Conservation (phyloP, 768 basidiomycete species). For the Podaxis pistillaris region DNA sequence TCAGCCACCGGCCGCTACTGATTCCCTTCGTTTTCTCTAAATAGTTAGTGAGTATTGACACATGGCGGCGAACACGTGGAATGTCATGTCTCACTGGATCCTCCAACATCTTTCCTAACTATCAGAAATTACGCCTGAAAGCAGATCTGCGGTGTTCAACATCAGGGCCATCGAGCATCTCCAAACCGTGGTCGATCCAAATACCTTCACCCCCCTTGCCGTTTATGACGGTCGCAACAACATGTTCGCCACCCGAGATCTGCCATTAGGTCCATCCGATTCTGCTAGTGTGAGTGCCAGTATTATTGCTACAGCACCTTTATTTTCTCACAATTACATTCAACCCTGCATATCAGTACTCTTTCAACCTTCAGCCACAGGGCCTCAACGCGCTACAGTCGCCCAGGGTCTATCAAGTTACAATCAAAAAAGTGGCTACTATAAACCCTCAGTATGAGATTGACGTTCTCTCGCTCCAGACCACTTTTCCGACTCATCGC, state of each 20-base stretch:
- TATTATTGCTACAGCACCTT: neutral
- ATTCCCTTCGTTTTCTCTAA: slow-evolving; percentile 13
- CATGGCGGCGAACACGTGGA: neutral
- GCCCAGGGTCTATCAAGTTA: slow-evolving; percentile 68
- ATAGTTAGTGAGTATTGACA: slow-evolving; percentile 43
- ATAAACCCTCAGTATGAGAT: slow-evolving; percentile 30
- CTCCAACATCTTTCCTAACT: slow-evolving; percentile 34
- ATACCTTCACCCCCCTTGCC: slow-evolving; percentile 70
- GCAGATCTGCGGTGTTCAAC: slow-evolving; percentile 39
- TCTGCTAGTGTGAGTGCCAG: slow-evolving; percentile 47
- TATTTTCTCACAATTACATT: neutral
- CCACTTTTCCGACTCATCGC: neutral
- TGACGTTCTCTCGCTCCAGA: neutral
- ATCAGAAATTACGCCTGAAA: slow-evolving; percentile 65
- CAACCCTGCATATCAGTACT: slow-evolving; percentile 14
- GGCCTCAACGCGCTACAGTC: slow-evolving; percentile 37
- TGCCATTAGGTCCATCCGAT: slow-evolving; percentile 55
- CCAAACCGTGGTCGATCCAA: slow-evolving; percentile 54
- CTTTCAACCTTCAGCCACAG: slow-evolving; percentile 58
- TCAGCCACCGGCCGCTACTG: slow-evolving; percentile 1
- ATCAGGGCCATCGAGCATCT: slow-evolving; percentile 66
- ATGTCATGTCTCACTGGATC: neutral
- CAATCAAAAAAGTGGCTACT: slow-evolving; percentile 55
- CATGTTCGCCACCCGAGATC: slow-evolving; percentile 55
- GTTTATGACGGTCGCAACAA: slow-evolving; percentile 85